Percentiles rank a stretch among this genome's conserved stretches.
Conservation (phyloP, 2,329 filamentous ascomycete genomes). For the Plenodomus lindquistii region DNA sequence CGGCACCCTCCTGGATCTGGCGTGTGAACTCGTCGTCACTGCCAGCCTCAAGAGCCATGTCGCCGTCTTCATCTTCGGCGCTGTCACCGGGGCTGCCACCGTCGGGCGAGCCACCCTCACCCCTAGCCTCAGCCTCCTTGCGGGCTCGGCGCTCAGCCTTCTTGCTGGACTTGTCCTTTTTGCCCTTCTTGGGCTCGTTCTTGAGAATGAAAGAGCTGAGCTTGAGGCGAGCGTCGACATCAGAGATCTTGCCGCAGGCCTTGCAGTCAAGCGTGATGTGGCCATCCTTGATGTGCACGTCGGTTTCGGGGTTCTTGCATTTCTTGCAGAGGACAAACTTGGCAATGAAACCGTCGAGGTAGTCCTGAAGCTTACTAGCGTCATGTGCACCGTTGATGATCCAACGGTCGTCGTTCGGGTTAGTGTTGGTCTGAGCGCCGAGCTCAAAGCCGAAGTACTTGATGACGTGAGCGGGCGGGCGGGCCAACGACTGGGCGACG, state of each 20-base stretch:
- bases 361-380: constrained; percentile 91
- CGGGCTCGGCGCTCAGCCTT: constrained; percentile 85
- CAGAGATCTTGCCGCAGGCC: constrained; percentile 90
- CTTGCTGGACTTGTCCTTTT: constrained; percentile 96
- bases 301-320: constrained; percentile 99
- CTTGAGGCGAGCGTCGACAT: constrained; percentile 92
- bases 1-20: constrained; percentile 68
- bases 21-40: constrained; percentile 93
- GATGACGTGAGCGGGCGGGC: constrained; percentile 93
- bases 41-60: constrained; percentile 68
- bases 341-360: constrained; percentile 96
- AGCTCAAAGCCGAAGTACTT: constrained; percentile 99
- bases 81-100: constrained; percentile 68
- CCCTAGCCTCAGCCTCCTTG: constrained; percentile 67
- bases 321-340: constrained; percentile 99
- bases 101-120: constrained; percentile 56
- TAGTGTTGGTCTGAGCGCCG: constrained; percentile 96
- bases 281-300: constrained; percentile 91
- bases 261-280: constrained; percentile 96
- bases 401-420: constrained; percentile 97
- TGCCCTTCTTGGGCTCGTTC: constrained; percentile 88
- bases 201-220: constrained; percentile 97
- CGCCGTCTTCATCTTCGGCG: constrained; percentile 65
- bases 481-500: constrained; percentile 87
- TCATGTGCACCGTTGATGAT: constrained; percentile 99